phyloP scores from a whole-genome alignment of 305 asterid genomes.

The Fraxinus sp. region DNA sequence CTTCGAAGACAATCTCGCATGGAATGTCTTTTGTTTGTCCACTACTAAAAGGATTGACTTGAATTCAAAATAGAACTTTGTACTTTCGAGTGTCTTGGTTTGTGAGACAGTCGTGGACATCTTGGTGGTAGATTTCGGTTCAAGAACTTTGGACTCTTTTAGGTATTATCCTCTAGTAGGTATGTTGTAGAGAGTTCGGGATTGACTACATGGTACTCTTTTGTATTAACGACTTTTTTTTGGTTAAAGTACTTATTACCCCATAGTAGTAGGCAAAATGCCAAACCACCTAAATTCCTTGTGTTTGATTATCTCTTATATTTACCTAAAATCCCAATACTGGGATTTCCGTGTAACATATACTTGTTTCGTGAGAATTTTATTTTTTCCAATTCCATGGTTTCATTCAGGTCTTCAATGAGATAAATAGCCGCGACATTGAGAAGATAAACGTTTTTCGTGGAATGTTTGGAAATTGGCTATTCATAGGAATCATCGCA shows the following conservation, averaged over 20 bases:
- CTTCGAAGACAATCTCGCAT: background rate
- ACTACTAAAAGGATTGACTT: background rate
- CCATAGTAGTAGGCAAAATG: background rate
- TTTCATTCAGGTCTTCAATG: conserved; percentile 74
- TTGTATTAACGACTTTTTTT: background rate
- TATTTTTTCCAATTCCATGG: background rate
- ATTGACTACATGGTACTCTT: background rate
- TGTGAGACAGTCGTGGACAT: background rate
- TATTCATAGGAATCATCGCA: conserved; percentile 60
- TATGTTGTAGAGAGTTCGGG: background rate
- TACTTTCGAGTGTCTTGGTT: background rate
- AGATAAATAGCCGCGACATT: conserved; percentile 90
- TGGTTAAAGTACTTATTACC: background rate
- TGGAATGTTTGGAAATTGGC: conserved; percentile 66
- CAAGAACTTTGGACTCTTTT: background rate
- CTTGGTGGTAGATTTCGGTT: background rate
- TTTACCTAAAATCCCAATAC: background rate
- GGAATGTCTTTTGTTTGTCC: background rate
- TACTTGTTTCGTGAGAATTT: background rate
- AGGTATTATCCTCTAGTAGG: background rate
- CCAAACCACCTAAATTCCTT: background rate
- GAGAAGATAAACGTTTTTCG: conserved; percentile 81
- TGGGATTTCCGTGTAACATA: background rate
- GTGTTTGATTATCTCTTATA: background rate
- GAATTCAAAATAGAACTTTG: background rate